Evolutionary conservation across 2,329 filamentous ascomycete species (phyloP).

Genomic region (Periconia sp.): DNA sequence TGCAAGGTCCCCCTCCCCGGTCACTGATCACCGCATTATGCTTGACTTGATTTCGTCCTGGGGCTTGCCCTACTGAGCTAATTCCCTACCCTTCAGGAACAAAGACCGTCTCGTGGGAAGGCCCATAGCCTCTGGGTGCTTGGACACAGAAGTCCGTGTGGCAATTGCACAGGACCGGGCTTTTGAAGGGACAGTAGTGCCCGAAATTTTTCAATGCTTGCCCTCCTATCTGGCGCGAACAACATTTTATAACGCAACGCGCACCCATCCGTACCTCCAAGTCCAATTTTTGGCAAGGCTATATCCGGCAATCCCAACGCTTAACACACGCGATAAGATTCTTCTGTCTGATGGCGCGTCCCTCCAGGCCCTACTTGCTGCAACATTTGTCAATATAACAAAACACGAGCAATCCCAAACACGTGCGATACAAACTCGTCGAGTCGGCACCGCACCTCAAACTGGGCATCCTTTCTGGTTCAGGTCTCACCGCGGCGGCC

Average conservation of each 20-base stretch:
- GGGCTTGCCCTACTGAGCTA: constrained; percentile 50
- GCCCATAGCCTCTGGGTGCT: constrained; percentile 46
- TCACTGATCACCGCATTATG: constrained; percentile 54
- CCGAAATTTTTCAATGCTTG: constrained; percentile 49
- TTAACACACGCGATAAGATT: constrained; percentile 48
- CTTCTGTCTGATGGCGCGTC: constrained; percentile 42
- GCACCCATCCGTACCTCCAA: constrained; percentile 40
- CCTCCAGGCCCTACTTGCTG: constrained; percentile 41
- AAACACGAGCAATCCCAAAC: constrained; percentile 47
- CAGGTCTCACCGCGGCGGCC: constrained; percentile 53
- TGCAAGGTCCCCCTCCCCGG: constrained; percentile 44
- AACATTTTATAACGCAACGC: constrained; percentile 47
- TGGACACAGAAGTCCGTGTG: constrained; percentile 49
- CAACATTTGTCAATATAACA: constrained; percentile 51
- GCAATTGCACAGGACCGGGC: constrained; percentile 50
- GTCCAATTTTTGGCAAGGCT: constrained; percentile 44
- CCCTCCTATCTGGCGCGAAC: constrained; percentile 42
- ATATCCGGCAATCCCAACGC: constrained; percentile 47
- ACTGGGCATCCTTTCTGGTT: constrained; percentile 47
- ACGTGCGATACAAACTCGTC: constrained; percentile 48
- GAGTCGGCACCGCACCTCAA: constrained; percentile 42
- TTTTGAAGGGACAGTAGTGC: constrained; percentile 43
- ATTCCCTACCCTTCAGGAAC: constrained; percentile 50
- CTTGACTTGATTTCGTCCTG: constrained; percentile 50
- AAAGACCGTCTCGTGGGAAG: constrained; percentile 50